Percentiles rank a stretch among this genome's conserved stretches.
Conservation (phyloP, 2,329 filamentous ascomycete species). For the Pseudonectria buxi region DNA sequence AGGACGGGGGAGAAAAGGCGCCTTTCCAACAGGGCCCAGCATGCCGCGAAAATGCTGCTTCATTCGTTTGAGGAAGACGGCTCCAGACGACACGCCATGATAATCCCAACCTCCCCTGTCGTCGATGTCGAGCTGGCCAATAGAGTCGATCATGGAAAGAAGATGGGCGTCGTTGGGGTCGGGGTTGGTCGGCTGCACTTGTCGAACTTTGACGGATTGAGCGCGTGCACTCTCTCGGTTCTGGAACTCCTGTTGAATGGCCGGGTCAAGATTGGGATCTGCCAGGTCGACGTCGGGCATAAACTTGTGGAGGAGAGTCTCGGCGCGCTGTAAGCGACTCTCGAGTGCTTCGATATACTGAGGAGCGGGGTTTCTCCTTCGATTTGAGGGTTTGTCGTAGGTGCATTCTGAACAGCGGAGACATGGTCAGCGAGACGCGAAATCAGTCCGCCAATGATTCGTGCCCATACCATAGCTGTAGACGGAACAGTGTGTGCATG, state of each 20-base stretch:
- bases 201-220: conserved; percentile 32
- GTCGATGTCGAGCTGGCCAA: conserved; percentile 84
- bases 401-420: conserved; percentile 63
- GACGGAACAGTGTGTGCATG: conserved; percentile 91
- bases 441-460: neutral
- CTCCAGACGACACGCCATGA: conserved; percentile 84
- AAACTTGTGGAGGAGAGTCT: conserved; percentile 69
- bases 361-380: conserved; percentile 81
- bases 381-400: conserved; percentile 90
- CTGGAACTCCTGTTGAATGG: conserved; percentile 62
- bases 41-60: conserved; percentile 79
- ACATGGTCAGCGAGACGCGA: conserved; percentile 2
- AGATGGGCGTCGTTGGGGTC: conserved; percentile 64
- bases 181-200: conserved; percentile 29
- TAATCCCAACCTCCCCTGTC: conserved; percentile 93
- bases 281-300: conserved; percentile 79
- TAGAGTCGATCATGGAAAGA: conserved; percentile 90
- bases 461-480: conserved; percentile 81
- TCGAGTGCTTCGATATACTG: conserved; percentile 91
- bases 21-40: conserved; percentile 56
- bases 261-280: conserved; percentile 74
- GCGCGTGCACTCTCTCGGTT: conserved; percentile 47
- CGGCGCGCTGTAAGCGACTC: conserved; percentile 72
- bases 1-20: conserved; percentile 50
- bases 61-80: conserved; percentile 81